These are phyloP conservation scores for Hymenoscyphus scutula DNA, from an alignment of 2,329 filamentous ascomycete genomes.

Conservation along the genomic window DNA sequence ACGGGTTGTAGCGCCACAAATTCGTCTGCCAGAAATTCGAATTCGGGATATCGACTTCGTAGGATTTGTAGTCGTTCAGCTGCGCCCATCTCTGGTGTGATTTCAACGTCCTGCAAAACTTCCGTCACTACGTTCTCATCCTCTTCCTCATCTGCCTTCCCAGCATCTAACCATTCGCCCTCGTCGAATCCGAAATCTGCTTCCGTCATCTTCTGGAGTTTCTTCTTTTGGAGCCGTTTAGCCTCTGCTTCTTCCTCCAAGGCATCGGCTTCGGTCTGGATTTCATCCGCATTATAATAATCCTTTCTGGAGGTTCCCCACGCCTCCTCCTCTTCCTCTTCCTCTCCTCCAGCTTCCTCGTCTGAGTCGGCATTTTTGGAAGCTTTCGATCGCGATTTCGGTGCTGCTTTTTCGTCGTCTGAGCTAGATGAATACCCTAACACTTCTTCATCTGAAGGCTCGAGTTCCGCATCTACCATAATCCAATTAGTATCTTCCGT, in stretches of 20 bases:
- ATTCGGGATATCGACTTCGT: slow-evolving; percentile 83
- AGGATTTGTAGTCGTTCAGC: slow-evolving; percentile 76
- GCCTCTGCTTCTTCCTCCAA: slow-evolving; percentile 92
- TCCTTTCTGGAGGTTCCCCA: slow-evolving; percentile 89
- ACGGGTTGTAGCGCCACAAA: slow-evolving; percentile 49
- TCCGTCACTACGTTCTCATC: slow-evolving; percentile 69
- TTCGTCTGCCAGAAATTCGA: slow-evolving; percentile 81
- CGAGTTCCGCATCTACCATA: slow-evolving; percentile 48
- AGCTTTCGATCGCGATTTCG: slow-evolving; percentile 14
- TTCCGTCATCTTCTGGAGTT: slow-evolving; percentile 82
- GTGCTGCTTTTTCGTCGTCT: slow-evolving; percentile 38
- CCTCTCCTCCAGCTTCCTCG: slow-evolving; percentile 54
- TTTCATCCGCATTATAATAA: slow-evolving; percentile 85
- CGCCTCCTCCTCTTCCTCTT: slow-evolving; percentile 61
- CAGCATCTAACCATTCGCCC: slow-evolving; percentile 71
- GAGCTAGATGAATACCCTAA: slow-evolving; percentile 48
- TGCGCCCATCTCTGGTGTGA: slow-evolving; percentile 73
- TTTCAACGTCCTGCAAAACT: slow-evolving; percentile 77
- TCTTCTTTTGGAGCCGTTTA: slow-evolving; percentile 84
- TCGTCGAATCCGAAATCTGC: slow-evolving; percentile 94
- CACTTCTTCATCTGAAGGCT: slow-evolving; percentile 62
- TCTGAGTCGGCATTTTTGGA: slow-evolving; percentile 55
- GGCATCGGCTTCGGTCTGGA: slow-evolving; percentile 66
- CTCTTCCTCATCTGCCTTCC: slow-evolving; percentile 45
- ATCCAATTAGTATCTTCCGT: slow-evolving; percentile 15